phyloP scores from a whole-genome alignment of 169 alveolate species.

The Plasmodium chabaudi region DNA sequence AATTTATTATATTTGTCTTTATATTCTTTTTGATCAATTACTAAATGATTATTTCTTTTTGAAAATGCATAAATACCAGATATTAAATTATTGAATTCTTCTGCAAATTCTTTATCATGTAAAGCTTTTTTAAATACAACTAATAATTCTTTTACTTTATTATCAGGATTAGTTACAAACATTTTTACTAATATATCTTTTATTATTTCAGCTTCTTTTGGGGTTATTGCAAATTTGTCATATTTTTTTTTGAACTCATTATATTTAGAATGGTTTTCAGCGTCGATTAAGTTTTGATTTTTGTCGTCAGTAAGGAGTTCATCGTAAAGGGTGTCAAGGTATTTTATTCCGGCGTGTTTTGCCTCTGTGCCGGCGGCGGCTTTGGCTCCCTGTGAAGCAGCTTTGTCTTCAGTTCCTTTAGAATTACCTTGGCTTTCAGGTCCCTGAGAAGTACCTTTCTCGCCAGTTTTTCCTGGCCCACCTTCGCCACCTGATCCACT shows the following conservation, averaged over 20 bases:
- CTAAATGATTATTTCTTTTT: slow-evolving; percentile 17
- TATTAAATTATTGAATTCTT: slow-evolving; percentile 16
- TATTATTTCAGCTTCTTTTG: slow-evolving; percentile 16
- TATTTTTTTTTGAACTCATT: background rate
- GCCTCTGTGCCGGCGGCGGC: background rate
- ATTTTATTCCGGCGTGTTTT: background rate
- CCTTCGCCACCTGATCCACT: background rate
- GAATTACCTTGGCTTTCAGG: no score
- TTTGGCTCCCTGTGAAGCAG: background rate
- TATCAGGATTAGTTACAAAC: background rate
- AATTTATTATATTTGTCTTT: background rate
- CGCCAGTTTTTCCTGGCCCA: background rate
- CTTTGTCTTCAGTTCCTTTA: background rate
- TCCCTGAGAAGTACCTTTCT: background rate
- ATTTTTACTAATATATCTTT: background rate
- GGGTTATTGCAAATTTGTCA: slow-evolving; percentile 2
- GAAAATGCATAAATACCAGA: slow-evolving; percentile 43
- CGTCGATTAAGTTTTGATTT: background rate
- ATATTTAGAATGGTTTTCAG: slow-evolving; percentile 9
- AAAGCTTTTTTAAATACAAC: slow-evolving; percentile 7
- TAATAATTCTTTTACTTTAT: background rate
- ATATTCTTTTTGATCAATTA: background rate
- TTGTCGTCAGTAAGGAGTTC: background rate
- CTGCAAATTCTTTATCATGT: slow-evolving; percentile 1
- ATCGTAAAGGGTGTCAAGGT: slow-evolving; percentile 9